Evolutionary conservation across 306 rosid species (phyloP).

Genomic region (Cucurbita argyrosperma): DNA sequence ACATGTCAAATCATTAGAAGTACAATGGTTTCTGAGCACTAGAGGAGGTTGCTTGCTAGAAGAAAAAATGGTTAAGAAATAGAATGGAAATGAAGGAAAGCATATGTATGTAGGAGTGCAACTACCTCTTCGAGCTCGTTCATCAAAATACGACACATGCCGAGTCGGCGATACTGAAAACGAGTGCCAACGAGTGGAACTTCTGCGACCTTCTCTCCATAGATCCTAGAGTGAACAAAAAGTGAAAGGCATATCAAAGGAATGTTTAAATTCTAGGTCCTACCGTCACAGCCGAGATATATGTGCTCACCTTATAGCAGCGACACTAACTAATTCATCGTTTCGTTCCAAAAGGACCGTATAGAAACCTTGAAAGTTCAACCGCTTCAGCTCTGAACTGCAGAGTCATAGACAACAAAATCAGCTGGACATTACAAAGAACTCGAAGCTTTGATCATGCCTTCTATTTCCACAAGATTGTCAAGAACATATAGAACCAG

Average conservation of each 20-base stretch:
- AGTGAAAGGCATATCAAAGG: background rate
- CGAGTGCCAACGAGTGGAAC: slow-evolving; percentile 75
- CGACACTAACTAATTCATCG: slow-evolving; percentile 68
- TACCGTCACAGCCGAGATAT: background rate
- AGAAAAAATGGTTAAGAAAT: background rate
- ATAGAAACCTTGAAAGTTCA: slow-evolving; percentile 72
- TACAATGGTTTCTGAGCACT: background rate
- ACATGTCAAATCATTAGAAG: background rate
- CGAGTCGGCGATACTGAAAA: slow-evolving; percentile 58
- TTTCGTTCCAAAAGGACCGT: slow-evolving; percentile 54
- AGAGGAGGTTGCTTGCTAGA: background rate
- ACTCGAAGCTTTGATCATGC: background rate
- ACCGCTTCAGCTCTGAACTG: slow-evolving; percentile 69
- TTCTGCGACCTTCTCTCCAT: slow-evolving; percentile 75
- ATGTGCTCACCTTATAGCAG: slow-evolving; percentile 53
- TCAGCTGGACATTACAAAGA: background rate
- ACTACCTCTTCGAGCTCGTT: slow-evolving; percentile 74
- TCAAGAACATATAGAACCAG: background rate
- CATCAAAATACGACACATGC: slow-evolving; percentile 78
- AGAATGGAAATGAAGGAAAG: background rate
- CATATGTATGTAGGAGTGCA: background rate
- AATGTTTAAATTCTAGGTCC: background rate
- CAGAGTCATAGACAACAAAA: slow-evolving; percentile 2
- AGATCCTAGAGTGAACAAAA: slow-evolving; percentile 33
- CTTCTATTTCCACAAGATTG: background rate